Base-by-base conservation (phyloP, 306 rosid species). In the Acacia confusa region DNA sequence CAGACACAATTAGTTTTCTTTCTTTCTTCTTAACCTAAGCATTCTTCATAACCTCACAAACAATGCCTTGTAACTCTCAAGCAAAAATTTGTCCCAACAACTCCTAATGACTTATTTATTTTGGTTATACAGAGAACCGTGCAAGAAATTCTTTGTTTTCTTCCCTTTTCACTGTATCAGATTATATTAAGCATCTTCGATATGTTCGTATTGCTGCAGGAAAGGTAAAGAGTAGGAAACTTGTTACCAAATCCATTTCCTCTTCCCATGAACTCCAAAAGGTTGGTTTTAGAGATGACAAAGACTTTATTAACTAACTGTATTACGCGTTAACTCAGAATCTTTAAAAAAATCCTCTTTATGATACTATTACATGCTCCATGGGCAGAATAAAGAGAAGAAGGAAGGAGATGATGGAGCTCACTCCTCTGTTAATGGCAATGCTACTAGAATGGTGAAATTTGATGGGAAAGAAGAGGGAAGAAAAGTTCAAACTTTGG, bases 141-240 rank as follows among this genome's bases (percentile, higher is more conserved):
- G 77, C 84, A 78, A 75, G 75, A 69, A 75, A 45, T 68, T 70
- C 58, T 78, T 16, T 19, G 3, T 53, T 63, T 60, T 27, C 53
- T 50, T 28, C n/a, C 12, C 69, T 15, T 63, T 28, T 63, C 69
- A 57, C 66, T 50, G 55, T 48, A 57, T 52, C 44, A 34, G 80
- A 66, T 36, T 36, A 77, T 81, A 77, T 82, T 77, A 80, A 89
- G 74, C 47, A 77, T 76, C 50, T 79, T 78, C 53, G 72, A 73
- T n/a, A 41, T 84, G 82, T 87, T 90, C 79, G 63, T 89, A 74
- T 78, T 85, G 70, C 50, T 94, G 95, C 98, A 94, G 98, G 95
- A 85, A 85, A 61, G 40, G 84, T 88, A 87, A 87, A 82, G 82
- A 87, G 83, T 83, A 92, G 94, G 89, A 92, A 92, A 86, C 89